Evolutionary conservation across 495 filamentous ascomycete genomes (phyloP).

Genomic region (Penicillium tannophilum): DNA sequence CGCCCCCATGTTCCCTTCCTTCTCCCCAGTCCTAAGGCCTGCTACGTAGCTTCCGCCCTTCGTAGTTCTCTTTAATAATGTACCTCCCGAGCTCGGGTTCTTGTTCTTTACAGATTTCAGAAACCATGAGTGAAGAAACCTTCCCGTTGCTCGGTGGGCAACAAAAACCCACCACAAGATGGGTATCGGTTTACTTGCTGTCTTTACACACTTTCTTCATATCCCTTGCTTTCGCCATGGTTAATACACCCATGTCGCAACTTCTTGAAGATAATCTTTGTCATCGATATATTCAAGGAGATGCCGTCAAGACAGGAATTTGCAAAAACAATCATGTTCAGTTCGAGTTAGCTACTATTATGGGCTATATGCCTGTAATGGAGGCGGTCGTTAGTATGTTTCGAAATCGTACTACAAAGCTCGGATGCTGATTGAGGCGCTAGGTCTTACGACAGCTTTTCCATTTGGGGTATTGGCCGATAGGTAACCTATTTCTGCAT

Average conservation of each 20-base stretch:
- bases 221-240: background rate
- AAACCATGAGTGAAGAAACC: background rate
- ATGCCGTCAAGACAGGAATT: background rate
- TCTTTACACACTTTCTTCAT: background rate
- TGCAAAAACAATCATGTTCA: conserved; percentile 1
- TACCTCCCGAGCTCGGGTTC: no score
- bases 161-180: background rate
- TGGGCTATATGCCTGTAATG: background rate
- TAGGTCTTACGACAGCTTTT: conserved; percentile 1
- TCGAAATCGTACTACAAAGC: background rate
- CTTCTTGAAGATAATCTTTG: conserved; percentile 6
- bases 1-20: background rate
- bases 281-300: background rate
- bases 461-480: background rate
- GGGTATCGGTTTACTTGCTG: background rate
- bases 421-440: background rate
- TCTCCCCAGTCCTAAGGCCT: background rate
- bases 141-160: background rate
- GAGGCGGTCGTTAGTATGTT: background rate
- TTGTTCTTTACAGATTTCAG: background rate
- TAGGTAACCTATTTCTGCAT: background rate
- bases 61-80: background rate
- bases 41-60: background rate
- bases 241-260: background rate
- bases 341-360: background rate